phyloP scores from a whole-genome alignment of 2,329 filamentous ascomycete genomes.

The Beauveria rudraprayagi region DNA sequence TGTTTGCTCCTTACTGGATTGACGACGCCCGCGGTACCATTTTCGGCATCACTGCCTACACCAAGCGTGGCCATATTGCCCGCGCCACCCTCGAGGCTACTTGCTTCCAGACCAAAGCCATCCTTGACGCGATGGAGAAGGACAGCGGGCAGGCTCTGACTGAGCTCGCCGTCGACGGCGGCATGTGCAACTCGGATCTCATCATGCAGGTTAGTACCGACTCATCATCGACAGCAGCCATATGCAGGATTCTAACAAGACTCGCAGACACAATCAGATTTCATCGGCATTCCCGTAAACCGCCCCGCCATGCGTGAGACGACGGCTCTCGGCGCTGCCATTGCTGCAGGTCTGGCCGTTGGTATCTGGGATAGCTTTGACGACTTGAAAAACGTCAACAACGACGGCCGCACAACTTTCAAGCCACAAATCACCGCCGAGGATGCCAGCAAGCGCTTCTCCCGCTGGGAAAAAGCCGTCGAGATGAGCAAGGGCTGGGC shows the following conservation, averaged over 20 bases:
- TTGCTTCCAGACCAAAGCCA: conserved; percentile 77
- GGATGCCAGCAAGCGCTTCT: conserved; percentile 55
- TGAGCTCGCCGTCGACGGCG: conserved; percentile 74
- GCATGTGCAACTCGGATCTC: conserved; percentile 73
- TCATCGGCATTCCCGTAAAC: conserved; percentile 71
- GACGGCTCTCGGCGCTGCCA: conserved; percentile 72
- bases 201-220: conserved; percentile 55
- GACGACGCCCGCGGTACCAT: conserved; percentile 75
- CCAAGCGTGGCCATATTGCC: conserved; percentile 67
- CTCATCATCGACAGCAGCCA: not conserved
- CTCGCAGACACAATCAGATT: conserved; percentile 76
- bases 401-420: conserved; percentile 60
- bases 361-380: conserved; percentile 67
- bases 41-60: conserved; percentile 71
- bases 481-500: conserved; percentile 72
- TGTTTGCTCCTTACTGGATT: conserved; percentile 81
- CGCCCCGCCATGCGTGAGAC: conserved; percentile 78
- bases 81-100: conserved; percentile 73
- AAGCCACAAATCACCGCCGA: conserved; percentile 54
- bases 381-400: conserved; percentile 65
- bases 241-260: conserved; percentile 17
- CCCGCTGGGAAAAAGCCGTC: conserved; percentile 68
- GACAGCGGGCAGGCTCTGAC: conserved; percentile 66
- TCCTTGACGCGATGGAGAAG: conserved; percentile 72
- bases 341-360: conserved; percentile 72